Conservation (phyloP, 192 early-diverging fungal species). For the Gigaspora rosea region DNA sequence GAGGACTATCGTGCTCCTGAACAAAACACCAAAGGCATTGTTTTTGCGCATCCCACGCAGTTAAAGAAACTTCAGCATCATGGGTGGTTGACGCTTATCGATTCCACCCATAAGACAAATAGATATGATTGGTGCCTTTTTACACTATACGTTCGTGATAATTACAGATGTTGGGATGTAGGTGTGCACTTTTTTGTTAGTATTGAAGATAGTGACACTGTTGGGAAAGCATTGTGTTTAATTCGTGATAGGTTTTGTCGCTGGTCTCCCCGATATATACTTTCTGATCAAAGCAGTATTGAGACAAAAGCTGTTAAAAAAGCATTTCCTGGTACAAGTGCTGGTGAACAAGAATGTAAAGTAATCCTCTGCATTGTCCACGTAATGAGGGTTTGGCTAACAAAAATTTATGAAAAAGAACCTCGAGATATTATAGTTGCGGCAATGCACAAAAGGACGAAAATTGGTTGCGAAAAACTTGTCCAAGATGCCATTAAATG, state of each 20-base stretch:
- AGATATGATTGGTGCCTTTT: slow-evolving; percentile 9
- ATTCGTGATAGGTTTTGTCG: slow-evolving; percentile 1
- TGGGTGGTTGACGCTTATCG: slow-evolving; percentile 20
- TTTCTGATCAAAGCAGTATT: slow-evolving; percentile 23
- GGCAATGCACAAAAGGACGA: neutral
- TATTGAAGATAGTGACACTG: neutral
- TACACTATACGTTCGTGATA: slow-evolving; percentile 12
- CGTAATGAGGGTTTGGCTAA: neutral
- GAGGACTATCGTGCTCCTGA: neutral
- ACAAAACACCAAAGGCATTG: neutral
- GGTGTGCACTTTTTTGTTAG: slow-evolving; percentile 33
- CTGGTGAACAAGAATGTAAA: slow-evolving; percentile 17
- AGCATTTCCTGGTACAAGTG: slow-evolving; percentile 15
- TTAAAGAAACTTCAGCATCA: neutral
- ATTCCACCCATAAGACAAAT: slow-evolving; percentile 22
- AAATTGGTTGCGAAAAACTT: slow-evolving; percentile 1
- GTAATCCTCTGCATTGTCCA: slow-evolving; percentile 14
- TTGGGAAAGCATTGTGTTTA: slow-evolving; percentile 25
- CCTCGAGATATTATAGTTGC: neutral
- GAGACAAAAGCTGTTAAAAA: slow-evolving; percentile 8
- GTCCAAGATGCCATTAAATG: slow-evolving; percentile 3
- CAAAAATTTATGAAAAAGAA: slow-evolving; percentile 2
- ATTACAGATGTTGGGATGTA: slow-evolving; percentile 9
- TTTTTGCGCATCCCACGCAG: slow-evolving; percentile 1
- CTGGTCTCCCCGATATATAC: slow-evolving; percentile 29